Percentiles rank a stretch among this genome's conserved stretches.
phyloP scores from a whole-genome alignment of 2,329 filamentous ascomycete species.

The Xylaria hypoxylon region DNA sequence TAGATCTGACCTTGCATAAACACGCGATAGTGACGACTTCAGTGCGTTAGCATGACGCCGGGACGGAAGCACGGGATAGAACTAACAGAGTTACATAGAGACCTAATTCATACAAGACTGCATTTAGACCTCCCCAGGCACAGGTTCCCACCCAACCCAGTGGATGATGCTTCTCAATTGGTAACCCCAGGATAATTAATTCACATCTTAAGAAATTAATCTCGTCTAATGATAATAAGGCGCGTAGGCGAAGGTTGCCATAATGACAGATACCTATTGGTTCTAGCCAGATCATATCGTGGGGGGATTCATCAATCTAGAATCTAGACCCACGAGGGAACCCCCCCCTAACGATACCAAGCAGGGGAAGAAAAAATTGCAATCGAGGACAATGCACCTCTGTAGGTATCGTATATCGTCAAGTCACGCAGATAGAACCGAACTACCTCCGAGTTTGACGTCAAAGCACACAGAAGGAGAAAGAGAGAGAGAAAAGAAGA shows the following conservation, averaged over 20 bases:
- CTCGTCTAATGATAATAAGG: conserved; percentile 23
- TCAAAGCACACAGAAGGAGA: background rate
- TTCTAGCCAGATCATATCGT: conserved; percentile 8
- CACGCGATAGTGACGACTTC: conserved; percentile 4
- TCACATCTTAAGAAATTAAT: conserved; percentile 14
- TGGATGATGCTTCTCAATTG: conserved; percentile 8
- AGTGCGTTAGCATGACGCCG: conserved; percentile 8
- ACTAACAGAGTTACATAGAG: conserved; percentile 28
- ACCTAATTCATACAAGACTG: conserved; percentile 23
- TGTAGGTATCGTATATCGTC: conserved; percentile 19
- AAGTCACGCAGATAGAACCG: conserved; percentile 26
- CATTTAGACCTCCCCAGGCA: conserved; percentile 24
- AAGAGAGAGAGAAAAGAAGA: background rate
- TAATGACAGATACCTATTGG: conserved; percentile 9
- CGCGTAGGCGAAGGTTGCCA: conserved; percentile 9
- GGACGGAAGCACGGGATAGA: conserved; percentile 23
- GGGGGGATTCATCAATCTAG: conserved; percentile 28
- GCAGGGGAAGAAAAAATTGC: conserved; percentile 10
- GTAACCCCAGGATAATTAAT: conserved; percentile 24
- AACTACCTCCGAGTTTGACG: conserved; percentile 10
- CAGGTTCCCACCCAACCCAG: background rate
- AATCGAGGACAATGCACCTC: conserved; percentile 15
- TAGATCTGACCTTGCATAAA: conserved; percentile 29
- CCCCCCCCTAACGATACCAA: conserved; percentile 9
- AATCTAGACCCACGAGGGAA: conserved; percentile 24